phyloP scores from a whole-genome alignment of 169 alveolate species.

The Plasmodium yoelii region DNA sequence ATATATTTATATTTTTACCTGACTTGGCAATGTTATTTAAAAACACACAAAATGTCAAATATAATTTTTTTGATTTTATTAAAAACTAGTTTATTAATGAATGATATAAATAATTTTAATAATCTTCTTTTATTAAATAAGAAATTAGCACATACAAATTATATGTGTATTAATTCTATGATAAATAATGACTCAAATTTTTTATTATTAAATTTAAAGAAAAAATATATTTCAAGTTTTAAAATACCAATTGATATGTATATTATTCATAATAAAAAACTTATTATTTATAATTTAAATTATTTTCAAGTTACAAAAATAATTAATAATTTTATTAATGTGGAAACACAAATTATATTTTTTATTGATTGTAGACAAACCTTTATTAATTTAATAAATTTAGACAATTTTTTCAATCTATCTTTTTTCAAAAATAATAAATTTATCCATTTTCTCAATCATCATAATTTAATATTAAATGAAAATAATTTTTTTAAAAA shows the following conservation, averaged over 20 bases:
- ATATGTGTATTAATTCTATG: slow-evolving; percentile 33
- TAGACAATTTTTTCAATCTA: slow-evolving; percentile 12
- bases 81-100: slow-evolving; percentile 38
- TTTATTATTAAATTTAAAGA: not conserved
- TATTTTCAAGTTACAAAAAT: slow-evolving; percentile 31
- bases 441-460: slow-evolving; percentile 8
- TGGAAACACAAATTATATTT: slow-evolving; percentile 13
- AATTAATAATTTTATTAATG: slow-evolving; percentile 13
- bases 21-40: slow-evolving; percentile 33
- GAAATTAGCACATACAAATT: not conserved
- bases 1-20: slow-evolving; percentile 44
- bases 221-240: not conserved
- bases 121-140: slow-evolving; percentile 10
- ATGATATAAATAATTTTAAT: slow-evolving; percentile 29
- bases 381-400: slow-evolving; percentile 18
- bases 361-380: slow-evolving; percentile 62
- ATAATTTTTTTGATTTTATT: slow-evolving; percentile 40
- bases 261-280: slow-evolving; percentile 9
- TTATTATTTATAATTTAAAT: slow-evolving; percentile 56
- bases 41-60: slow-evolving; percentile 22
- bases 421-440: slow-evolving; percentile 42
- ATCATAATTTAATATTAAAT: slow-evolving; percentile 27
- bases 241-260: slow-evolving; percentile 23
- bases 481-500: slow-evolving; percentile 8
- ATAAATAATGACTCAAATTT: slow-evolving; percentile 14